These are phyloP conservation scores for Candida parachauliodes DNA, from an alignment of 805 yeast species.

Conservation along the genomic window DNA sequence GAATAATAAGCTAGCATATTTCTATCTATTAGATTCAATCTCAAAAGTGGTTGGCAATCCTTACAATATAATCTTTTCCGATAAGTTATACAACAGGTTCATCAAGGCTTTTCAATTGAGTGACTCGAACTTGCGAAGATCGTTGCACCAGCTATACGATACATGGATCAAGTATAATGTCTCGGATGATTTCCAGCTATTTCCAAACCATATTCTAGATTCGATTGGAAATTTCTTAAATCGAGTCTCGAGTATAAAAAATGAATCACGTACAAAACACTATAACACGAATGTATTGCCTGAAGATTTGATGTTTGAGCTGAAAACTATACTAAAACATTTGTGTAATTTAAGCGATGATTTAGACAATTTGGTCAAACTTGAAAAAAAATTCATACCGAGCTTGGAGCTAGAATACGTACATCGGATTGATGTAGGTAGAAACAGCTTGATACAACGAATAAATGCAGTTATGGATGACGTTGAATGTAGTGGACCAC, in stretches of 20 bases:
- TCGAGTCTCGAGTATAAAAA: slow-evolving; percentile 25
- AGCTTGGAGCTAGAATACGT: not conserved
- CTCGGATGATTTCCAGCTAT: slow-evolving; percentile 12
- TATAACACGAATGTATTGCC: not conserved
- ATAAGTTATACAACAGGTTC: slow-evolving; percentile 30
- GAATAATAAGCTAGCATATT: slow-evolving; percentile 31
- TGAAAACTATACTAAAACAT: not conserved
- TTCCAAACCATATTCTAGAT: slow-evolving; percentile 24
- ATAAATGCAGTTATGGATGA: not conserved
- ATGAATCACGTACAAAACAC: not conserved
- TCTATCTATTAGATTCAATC: slow-evolving; percentile 40
- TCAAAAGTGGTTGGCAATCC: slow-evolving; percentile 43
- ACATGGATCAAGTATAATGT: slow-evolving; percentile 27
- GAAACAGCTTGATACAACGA: not conserved
- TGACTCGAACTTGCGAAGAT: slow-evolving; percentile 37
- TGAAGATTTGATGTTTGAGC: not conserved
- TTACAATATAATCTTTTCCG: slow-evolving; percentile 35
- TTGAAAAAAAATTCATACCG: not conserved
- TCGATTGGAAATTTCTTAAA: slow-evolving; percentile 38
- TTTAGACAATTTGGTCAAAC: not conserved
- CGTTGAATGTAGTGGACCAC: not conserved
- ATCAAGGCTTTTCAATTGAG: slow-evolving; percentile 37
- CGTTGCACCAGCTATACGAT: slow-evolving; percentile 36
- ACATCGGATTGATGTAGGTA: not conserved
- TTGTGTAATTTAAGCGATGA: not conserved